Evolutionary conservation across 306 rosid genomes (phyloP), one percentile per base, ranked within the genome.

Genomic region (Begonia loranthoides): DNA sequence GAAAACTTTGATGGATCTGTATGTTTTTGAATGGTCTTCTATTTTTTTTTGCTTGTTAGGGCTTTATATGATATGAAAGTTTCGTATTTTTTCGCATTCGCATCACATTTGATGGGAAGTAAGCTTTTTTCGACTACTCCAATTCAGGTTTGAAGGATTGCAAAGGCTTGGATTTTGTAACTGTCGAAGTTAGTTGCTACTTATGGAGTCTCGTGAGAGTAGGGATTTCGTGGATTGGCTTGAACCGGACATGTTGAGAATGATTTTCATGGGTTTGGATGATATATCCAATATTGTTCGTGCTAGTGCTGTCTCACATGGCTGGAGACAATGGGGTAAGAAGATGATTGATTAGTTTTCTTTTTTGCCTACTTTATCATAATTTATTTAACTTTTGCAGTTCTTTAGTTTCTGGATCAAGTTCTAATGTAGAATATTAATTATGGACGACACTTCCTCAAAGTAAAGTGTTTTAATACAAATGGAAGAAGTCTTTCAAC

Each of bases 321-420:
- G 73, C 64, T 86, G 82, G 92, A 68, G 72, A 64, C 70, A 16
- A 19, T 70, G 15, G 61, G 95, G 99, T 86, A 71, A 77, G 97
- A 58, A 61, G 51, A 56, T 38, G 48, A 28, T 0, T 38, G 51
- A 47, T 15, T 22, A 56, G 60, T 22, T 3, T 28, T 28, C 5
- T 28, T 28, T 28, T 28, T 28, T 4, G 36, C 36, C 9, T 28
- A 28, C 36, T 24, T 24, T 28, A 28, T 28, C 36, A 28, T 28
- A 3, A 4, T 4, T 4, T 28, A 4, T 4, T 4, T 28, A 28
- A 28, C 36, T 28, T 28, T 28, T 28, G 4, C 36, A 28, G 6
- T 28, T 4, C 36, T 28, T 3, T 28, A 28, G 6, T 28, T 28
- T 28, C 36, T 28, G 36, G 36, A 3, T 28, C 36, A 28, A 28